Base-by-base conservation (phyloP, 2,329 filamentous ascomycete genomes). In the Scedosporium apiospermum region DNA sequence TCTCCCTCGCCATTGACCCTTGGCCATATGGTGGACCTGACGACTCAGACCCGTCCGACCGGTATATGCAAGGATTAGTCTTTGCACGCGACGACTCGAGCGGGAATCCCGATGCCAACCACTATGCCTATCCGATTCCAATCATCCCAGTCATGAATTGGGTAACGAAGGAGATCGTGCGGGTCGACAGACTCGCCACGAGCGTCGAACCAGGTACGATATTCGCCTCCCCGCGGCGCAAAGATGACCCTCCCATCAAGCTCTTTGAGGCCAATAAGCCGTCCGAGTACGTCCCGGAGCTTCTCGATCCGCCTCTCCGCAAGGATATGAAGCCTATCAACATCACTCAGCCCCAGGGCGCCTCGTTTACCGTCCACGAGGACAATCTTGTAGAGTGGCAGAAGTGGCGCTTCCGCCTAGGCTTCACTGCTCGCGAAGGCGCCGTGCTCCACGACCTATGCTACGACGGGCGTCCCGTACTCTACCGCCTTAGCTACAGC, bases 381-480 rank as follows among this genome's bases (percentile, higher is more conserved):
- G 74, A 82, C 67, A 76, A 77, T 58, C 71, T 75, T n/a, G 67
- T 85, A 4, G 73, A 78, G 63, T 88, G 85, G 85, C 83, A 88
- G 70, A 86, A 88, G 67, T 90, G 88, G 87, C 78, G 81, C 1
- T 86, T 91, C 74, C 78, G 87, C 10, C 79, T 92, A 3, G 82
- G 82, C 42, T 90, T 88, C 75, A 90, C 87, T 71, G 80, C 83
- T 57, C 80, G 88, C 1, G 89, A 91, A 71, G 88, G 88, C 6
- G 82, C 85, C 7, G 86, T 88, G 2, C 77, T 91, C 3, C 87
- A 91, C 69, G 87, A 91, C 66, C 74, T 91, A 16, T 80, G 80
- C 68, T 91, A 88, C 68, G 85, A 88, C 66, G 80, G 81, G 42
- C 80, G 87, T 18, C 85, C 82, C 51, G 76, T 91, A 30, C 79